Conservation (phyloP, 1,284 basidiomycete genomes). For the Cronartium quercuum region DNA sequence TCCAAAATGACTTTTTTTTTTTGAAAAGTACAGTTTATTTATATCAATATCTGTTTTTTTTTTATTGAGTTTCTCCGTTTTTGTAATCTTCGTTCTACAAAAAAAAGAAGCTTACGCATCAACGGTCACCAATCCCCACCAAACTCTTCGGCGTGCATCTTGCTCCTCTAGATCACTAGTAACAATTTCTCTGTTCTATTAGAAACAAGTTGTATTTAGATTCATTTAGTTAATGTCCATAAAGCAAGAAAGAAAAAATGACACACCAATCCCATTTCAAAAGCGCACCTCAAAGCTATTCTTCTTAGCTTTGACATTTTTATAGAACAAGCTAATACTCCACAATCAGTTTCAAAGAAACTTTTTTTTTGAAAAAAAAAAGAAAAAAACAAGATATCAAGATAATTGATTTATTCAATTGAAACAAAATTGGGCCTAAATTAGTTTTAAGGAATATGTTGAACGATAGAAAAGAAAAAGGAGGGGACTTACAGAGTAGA, state of each 20-base stretch:
- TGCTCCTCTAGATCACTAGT: slow-evolving; percentile 26
- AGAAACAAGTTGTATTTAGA: too few relatives aligned
- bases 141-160: slow-evolving; percentile 31
- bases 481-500: slow-evolving; percentile 25
- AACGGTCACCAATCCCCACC: slow-evolving; percentile 31
- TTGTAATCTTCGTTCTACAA: neutral
- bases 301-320: slow-evolving; percentile 25
- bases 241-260: too few relatives aligned
- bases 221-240: too few relatives aligned
- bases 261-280: neutral
- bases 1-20: slow-evolving; percentile 32
- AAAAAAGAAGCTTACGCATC: slow-evolving; percentile 18
- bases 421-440: neutral
- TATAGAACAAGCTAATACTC: slow-evolving; percentile 30
- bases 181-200: neutral
- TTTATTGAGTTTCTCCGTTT: neutral
- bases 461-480: neutral
- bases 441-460: neutral
- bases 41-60: too few relatives aligned
- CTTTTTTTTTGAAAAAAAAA: neutral
- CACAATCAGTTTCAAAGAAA: slow-evolving; percentile 38
- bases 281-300: neutral
- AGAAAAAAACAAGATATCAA: neutral
- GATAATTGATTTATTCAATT: neutral
- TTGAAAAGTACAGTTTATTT: too few relatives aligned